Percentiles rank a stretch among this genome's conserved stretches.
phyloP scores from a whole-genome alignment of 2,329 filamentous ascomycete genomes.

The Cladosporium sp. region DNA sequence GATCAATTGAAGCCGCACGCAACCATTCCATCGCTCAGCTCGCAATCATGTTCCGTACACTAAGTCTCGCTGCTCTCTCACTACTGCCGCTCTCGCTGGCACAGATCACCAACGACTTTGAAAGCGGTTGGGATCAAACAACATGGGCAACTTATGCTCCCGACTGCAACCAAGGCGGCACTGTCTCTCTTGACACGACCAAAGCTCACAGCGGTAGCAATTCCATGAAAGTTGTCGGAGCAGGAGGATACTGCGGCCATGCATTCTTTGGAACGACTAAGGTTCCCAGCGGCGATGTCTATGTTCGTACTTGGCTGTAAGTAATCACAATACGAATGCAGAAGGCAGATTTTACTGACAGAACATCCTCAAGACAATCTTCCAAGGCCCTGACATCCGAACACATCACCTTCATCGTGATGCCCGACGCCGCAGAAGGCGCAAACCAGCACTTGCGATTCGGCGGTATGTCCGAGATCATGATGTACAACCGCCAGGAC shows the following conservation, averaged over 20 bases:
- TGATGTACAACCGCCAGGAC: constrained; percentile 62
- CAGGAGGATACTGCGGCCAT: constrained; percentile 55
- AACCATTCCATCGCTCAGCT: not conserved
- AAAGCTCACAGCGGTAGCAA: constrained; percentile 55
- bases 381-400: constrained; percentile 54
- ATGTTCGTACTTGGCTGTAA: constrained; percentile 55
- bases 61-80: constrained; percentile 40
- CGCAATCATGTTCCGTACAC: constrained; percentile 41
- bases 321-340: constrained; percentile 24
- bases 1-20: not conserved
- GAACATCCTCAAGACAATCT: not conserved
- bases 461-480: constrained; percentile 56
- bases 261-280: constrained; percentile 58
- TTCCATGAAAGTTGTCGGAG: constrained; percentile 48
- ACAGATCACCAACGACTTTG: constrained; percentile 55
- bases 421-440: constrained; percentile 56
- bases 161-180: constrained; percentile 58
- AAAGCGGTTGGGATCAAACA: constrained; percentile 54
- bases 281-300: constrained; percentile 55
- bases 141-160: constrained; percentile 57
- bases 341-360: not conserved
- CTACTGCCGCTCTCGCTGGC: constrained; percentile 47
- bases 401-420: constrained; percentile 61
- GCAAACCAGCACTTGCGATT: constrained; percentile 58
- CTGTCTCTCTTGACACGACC: constrained; percentile 53